phyloP scores from a whole-genome alignment of 345 rosid species.

The Kernera saxatilis region DNA sequence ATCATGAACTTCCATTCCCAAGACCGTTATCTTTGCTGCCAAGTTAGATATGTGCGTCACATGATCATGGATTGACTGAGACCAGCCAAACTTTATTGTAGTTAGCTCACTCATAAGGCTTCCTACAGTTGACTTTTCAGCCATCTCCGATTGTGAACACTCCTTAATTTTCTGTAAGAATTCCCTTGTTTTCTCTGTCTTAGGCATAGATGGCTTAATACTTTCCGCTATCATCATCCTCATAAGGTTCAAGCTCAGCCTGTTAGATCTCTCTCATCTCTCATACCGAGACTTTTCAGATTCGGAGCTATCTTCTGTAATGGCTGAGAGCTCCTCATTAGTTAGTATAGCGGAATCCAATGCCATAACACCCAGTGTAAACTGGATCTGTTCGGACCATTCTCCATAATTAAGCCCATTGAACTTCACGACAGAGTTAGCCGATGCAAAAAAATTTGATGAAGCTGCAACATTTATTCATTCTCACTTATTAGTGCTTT shows the following conservation, averaged over 20 bases:
- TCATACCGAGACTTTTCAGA: not conserved
- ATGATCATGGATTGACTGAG: not conserved
- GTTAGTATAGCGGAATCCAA: not conserved
- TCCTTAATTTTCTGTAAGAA: too few species aligned
- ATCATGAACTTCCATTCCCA: too few species aligned
- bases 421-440: not conserved
- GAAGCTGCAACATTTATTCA: not conserved
- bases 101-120: not conserved
- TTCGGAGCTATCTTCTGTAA: not conserved
- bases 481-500: not conserved
- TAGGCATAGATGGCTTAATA: not conserved
- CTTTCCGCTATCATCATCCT: not conserved
- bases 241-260: not conserved
- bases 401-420: not conserved
- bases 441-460: not conserved
- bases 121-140: not conserved
- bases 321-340: not conserved
- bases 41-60: not conserved
- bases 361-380: not conserved
- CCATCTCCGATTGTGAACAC: not conserved
- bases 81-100: not conserved
- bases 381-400: not conserved
- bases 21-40: not conserved
- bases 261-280: not conserved
- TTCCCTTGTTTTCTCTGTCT: not conserved